Percentiles rank a stretch among this genome's conserved stretches.
phyloP scores from a whole-genome alignment of 345 rosid species.

The Syzygium jambos region DNA sequence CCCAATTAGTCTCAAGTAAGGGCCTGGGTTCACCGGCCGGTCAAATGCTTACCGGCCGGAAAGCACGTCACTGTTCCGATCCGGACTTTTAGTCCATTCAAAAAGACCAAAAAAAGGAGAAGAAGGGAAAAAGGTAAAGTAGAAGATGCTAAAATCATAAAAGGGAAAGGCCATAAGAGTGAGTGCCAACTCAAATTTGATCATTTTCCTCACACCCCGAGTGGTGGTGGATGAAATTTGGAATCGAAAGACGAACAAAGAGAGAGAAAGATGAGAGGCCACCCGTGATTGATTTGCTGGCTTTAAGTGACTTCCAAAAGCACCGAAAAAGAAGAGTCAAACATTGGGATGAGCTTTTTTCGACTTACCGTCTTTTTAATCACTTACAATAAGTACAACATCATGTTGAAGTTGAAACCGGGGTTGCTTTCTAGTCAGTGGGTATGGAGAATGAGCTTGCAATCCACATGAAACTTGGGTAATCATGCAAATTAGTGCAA shows the following conservation, averaged over 20 bases:
- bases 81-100: not conserved
- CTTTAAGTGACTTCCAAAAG: not conserved
- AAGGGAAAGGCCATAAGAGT: not conserved
- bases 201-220: not conserved
- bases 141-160: not conserved
- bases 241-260: not conserved
- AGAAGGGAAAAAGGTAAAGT: not conserved
- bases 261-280: not conserved
- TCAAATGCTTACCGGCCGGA: too few species aligned
- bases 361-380: not conserved
- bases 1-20: too few species aligned
- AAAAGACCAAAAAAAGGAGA: not conserved
- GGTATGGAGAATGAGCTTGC: not conserved
- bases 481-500: not conserved
- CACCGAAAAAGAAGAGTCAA: not conserved
- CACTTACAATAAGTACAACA: not conserved
- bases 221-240: not conserved
- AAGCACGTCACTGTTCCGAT: too few species aligned
- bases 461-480: not conserved
- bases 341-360: not conserved
- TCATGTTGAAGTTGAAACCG: not conserved
- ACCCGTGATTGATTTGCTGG: not conserved
- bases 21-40: too few species aligned
- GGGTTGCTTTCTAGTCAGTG: not conserved
- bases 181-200: not conserved